Evolutionary conservation across 2,329 filamentous ascomycete species (phyloP).

Genomic region (Diplocarpon mali): DNA sequence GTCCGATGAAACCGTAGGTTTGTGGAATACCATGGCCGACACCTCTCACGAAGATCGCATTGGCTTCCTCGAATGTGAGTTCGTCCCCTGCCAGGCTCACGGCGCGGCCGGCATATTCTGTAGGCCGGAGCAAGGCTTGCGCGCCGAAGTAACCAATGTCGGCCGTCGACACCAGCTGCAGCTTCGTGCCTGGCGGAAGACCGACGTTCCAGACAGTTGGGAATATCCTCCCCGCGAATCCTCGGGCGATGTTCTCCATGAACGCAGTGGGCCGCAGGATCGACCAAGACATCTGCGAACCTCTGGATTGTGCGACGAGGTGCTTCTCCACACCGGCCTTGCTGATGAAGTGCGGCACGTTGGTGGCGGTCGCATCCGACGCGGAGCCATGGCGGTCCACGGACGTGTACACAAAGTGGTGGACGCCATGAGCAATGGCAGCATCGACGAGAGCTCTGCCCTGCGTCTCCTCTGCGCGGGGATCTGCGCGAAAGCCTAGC

Average conservation of each 20-base stretch:
- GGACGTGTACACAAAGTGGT: conserved; percentile 45
- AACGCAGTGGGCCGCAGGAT: conserved; percentile 45
- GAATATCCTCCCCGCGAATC: conserved; percentile 20
- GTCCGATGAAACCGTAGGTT: conserved; percentile 22
- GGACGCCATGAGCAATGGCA: conserved; percentile 37
- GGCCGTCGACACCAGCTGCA: conserved; percentile 32
- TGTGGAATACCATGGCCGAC: conserved; percentile 21
- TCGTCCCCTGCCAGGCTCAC: conserved; percentile 36
- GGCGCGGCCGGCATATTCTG: conserved; percentile 29
- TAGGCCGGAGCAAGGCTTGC: conserved; percentile 31
- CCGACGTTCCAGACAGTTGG: conserved; percentile 25
- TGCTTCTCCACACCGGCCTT: conserved; percentile 47
- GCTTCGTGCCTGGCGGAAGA: conserved; percentile 23
- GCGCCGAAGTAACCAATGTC: conserved; percentile 38
- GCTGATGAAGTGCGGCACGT: conserved; percentile 1
- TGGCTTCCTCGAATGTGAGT: conserved; percentile 29
- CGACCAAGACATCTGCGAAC: conserved; percentile 37
- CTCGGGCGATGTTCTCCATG: conserved; percentile 34
- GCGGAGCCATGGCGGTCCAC: conserved; percentile 42
- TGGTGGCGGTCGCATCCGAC: conserved; percentile 21
- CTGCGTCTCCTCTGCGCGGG: conserved; percentile 31
- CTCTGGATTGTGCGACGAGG: conserved; percentile 33
- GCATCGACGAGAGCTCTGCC: conserved; percentile 42
- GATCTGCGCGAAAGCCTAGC: conserved; percentile 5
- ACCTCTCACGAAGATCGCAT: conserved; percentile 24